Evolutionary conservation across 208 protist species (phyloP).

Genomic region (Tetramitus jugosus): DNA sequence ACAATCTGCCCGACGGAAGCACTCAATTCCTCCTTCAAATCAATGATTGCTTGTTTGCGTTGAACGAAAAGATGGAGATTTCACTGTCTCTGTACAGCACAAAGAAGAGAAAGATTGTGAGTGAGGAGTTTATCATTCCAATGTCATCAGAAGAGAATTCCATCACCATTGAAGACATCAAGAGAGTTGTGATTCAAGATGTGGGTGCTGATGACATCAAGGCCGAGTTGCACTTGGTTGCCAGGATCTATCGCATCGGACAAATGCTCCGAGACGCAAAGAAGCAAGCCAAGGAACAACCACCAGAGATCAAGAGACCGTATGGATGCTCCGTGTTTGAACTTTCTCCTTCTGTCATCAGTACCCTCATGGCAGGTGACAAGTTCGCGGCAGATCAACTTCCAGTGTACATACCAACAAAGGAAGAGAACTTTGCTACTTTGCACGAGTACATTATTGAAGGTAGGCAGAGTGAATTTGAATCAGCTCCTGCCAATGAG

Average conservation of each 20-base stretch:
- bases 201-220: background rate
- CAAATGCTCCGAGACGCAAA: background rate
- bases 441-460: background rate
- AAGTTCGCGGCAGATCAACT: background rate
- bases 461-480: background rate
- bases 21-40: background rate
- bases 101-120: too few relatives aligned
- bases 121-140: background rate
- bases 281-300: background rate
- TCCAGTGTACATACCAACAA: background rate
- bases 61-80: background rate
- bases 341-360: background rate
- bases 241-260: background rate
- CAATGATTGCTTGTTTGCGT: background rate
- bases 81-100: background rate
- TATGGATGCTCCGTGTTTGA: background rate
- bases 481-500: background rate
- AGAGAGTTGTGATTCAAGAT: background rate
- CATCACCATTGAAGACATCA: background rate
- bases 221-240: background rate
- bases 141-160: background rate
- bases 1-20: constrained; percentile 3
- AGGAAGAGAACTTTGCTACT: constrained; percentile 7
- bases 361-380: background rate
- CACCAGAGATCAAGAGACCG: background rate